Evolutionary conservation across 2,329 filamentous ascomycete species (phyloP).

Genomic region (Paramyrothecium roridum): DNA sequence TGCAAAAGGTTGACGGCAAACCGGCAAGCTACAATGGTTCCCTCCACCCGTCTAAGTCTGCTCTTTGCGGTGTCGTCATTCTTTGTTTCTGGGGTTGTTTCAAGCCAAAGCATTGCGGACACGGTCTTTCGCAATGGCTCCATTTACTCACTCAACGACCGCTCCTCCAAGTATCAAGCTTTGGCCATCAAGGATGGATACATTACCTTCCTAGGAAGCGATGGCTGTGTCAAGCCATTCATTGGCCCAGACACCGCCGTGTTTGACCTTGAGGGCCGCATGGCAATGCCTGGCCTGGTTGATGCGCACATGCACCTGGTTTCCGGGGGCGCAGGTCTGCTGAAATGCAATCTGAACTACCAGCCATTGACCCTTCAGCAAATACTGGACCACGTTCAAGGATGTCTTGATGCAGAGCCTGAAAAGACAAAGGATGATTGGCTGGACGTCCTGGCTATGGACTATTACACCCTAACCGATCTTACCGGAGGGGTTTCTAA

Average conservation of each 20-base stretch:
- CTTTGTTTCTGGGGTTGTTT: neutral
- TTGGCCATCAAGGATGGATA: conserved; percentile 15
- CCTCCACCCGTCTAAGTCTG: neutral
- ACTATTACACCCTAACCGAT: conserved; percentile 1
- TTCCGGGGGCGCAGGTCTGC: conserved; percentile 15
- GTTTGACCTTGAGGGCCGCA: conserved; percentile 19
- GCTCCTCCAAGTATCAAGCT: conserved; percentile 9
- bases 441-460: conserved; percentile 15
- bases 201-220: conserved; percentile 16
- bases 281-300: conserved; percentile 24
- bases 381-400: conserved; percentile 15
- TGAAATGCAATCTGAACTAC: conserved; percentile 23
- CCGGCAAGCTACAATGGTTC: no score
- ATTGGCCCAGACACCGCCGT: conserved; percentile 19
- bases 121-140: conserved; percentile 20
- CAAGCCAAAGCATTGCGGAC: conserved; percentile 9
- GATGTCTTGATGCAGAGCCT: conserved; percentile 16
- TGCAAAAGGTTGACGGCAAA: no score
- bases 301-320: conserved; percentile 23
- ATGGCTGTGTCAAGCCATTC: conserved; percentile 11
- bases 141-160: conserved; percentile 18
- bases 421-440: conserved; percentile 16
- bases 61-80: neutral
- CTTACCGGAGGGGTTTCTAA: conserved; percentile 1
- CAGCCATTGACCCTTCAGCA: conserved; percentile 14